Percentiles rank a stretch among this genome's conserved stretches.
Evolutionary conservation across 306 rosid species (phyloP).

Genomic region (Vachellia collinsii): DNA sequence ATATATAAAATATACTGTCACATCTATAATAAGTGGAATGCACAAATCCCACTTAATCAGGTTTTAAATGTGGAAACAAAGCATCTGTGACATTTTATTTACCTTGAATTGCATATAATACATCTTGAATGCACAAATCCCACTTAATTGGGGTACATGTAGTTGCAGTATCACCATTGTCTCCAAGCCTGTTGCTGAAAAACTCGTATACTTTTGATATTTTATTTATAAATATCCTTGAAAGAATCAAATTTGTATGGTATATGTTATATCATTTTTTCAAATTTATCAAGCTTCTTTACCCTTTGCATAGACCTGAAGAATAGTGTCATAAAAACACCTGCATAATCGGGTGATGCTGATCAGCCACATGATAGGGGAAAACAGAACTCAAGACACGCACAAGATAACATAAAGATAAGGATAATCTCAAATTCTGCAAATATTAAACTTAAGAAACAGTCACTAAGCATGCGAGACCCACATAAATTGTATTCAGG

Average conservation of each 20-base stretch:
- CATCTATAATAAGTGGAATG: background rate
- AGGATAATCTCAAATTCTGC: background rate
- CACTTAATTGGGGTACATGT: too few species aligned
- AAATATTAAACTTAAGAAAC: background rate
- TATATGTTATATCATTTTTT: conserved; percentile 53
- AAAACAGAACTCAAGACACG: background rate
- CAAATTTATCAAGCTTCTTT: conserved; percentile 58
- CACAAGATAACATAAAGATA: background rate
- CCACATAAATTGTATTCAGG: background rate
- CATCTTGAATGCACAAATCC: background rate
- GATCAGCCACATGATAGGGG: background rate
- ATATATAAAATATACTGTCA: too few species aligned
- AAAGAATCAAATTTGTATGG: conserved; percentile 3
- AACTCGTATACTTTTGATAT: background rate
- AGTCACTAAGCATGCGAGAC: background rate
- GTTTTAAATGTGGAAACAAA: background rate
- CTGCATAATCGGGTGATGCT: conserved; percentile 39
- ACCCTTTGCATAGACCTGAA: conserved; percentile 59
- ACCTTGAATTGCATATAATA: background rate
- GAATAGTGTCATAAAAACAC: conserved; percentile 55
- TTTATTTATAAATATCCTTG: background rate
- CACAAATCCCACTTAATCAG: background rate
- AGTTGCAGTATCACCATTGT: background rate
- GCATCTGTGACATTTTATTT: background rate
- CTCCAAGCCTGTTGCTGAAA: background rate